Percentiles rank a stretch among this genome's conserved stretches.
These are phyloP conservation scores for Colletotrichum eleusines DNA, from an alignment of 2,329 filamentous ascomycete species.

Conservation along the genomic window DNA sequence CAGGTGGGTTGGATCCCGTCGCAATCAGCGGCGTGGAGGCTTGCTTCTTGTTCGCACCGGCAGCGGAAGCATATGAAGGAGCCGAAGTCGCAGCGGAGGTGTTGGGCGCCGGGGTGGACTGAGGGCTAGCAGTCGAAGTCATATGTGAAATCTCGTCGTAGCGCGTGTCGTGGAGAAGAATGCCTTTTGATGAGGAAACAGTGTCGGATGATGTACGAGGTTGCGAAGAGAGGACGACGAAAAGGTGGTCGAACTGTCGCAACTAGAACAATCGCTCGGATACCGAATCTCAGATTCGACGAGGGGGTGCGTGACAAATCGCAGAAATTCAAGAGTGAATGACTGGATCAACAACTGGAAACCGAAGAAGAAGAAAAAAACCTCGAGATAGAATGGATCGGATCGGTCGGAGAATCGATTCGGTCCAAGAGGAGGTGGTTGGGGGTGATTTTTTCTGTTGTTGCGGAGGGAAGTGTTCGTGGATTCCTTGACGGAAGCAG, in stretches of 20 bases:
- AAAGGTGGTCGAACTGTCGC: constrained; percentile 37
- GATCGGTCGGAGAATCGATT: constrained; percentile 28
- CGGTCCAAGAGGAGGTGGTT: constrained; percentile 17
- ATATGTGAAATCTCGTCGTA: constrained; percentile 60
- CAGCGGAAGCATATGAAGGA: constrained; percentile 76
- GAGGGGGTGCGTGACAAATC: constrained; percentile 10
- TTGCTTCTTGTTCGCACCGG: constrained; percentile 72
- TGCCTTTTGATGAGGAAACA: constrained; percentile 32
- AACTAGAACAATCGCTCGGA: constrained; percentile 37
- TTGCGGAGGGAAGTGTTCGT: constrained; percentile 28
- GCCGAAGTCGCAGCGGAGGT: constrained; percentile 67
- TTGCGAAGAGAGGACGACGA: constrained; percentile 32
- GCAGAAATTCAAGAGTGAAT: constrained; percentile 41
- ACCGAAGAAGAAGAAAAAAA: constrained; percentile 1
- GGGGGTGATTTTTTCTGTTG: constrained; percentile 21
- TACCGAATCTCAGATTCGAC: constrained; percentile 51
- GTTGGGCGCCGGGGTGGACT: constrained; percentile 69
- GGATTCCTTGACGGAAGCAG: constrained; percentile 40
- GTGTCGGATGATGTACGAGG: constrained; percentile 35
- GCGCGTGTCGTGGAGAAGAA: constrained; percentile 17
- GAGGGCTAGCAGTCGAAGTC: constrained; percentile 71
- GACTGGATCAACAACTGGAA: constrained; percentile 30
- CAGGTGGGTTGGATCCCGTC: constrained; percentile 67
- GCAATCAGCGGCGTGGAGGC: constrained; percentile 71
- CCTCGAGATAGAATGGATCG: constrained; percentile 20